Evolutionary conservation across 139 green algal genomes (phyloP), one percentile per base, ranked within the genome.

Genomic region (Klebsormidium nitens): DNA sequence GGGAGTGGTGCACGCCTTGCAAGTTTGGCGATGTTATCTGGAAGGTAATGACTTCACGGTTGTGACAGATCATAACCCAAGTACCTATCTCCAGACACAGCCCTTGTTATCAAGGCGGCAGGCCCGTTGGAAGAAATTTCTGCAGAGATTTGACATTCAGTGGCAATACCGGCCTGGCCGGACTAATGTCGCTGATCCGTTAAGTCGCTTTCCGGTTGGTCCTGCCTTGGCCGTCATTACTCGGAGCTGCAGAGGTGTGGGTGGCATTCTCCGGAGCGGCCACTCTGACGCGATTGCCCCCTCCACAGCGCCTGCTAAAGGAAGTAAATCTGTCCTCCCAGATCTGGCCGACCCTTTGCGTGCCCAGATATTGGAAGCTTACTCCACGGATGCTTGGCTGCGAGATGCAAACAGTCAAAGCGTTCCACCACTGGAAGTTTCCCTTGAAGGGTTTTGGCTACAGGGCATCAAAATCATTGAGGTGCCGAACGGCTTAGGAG

Each of bases 1-100:
- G 32, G 75, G 52, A 52, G 69, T 82, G 19, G 42, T 78, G 5
- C 58, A 82, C 59, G 75, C 69, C 2, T 59, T 64, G 6, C 14
- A 23, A 40, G 31, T 37, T 26, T 69, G 62, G 62, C 62, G 36
- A 31, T 69, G 62, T 29, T 59, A 69, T 69, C 61, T 69, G 29
- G 62, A 69, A 50, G 59, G 31, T 14, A 11, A 6, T 14, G 17
- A 66, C 14, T 8, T 28, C n/a, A 69, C 11, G 6, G 42, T 69
- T 5, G 62, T 69, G n/a, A 69, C 62, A 37, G 32, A 69, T 64
- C 62, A 69, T 23, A 39, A 37, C 26, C 62, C 62, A 38, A 46
- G 28, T 36, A 69, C 36, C 40, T 69, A 38, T 28, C 37, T 69
- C 26, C 44, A 57, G 17, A 36, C 37, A 36, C 62, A 69, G 34